phyloP scores from a whole-genome alignment of 1,284 basidiomycete genomes.

The Cutaneotrichosporon mucoides region DNA sequence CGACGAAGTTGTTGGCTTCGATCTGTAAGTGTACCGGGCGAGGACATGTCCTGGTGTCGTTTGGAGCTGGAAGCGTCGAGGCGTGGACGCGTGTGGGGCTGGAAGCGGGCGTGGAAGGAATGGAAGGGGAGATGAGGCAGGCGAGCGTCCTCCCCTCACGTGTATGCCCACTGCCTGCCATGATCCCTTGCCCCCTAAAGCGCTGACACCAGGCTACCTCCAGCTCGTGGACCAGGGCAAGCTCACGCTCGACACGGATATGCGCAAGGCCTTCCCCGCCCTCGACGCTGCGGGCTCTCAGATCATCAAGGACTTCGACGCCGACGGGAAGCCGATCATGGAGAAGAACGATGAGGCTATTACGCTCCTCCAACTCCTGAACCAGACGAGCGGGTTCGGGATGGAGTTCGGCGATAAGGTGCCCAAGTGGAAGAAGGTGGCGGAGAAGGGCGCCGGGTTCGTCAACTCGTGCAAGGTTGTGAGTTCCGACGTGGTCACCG shows the following conservation, averaged over 20 bases:
- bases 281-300: conserved; percentile 19
- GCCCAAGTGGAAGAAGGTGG: conserved; percentile 24
- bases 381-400: conserved; percentile 40
- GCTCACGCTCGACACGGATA: conserved; percentile 25
- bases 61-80: no score
- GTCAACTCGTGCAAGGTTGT: conserved; percentile 39
- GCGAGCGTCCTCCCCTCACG: no score
- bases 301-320: conserved; percentile 20
- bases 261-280: conserved; percentile 19
- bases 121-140: no score
- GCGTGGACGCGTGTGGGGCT: no score
- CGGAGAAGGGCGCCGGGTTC: conserved; percentile 25
- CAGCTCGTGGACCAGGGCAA: conserved; percentile 32
- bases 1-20: conserved; percentile 35
- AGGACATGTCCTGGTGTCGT: no score
- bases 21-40: no score
- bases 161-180: no score
- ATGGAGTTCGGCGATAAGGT: conserved; percentile 29
- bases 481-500: no score
- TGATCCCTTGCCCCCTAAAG: no score
- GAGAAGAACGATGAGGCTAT: conserved; percentile 15
- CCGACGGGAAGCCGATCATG: conserved; percentile 17
- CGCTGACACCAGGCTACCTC: conserved; percentile 20
- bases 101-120: no score
- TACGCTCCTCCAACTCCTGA: conserved; percentile 28